These are phyloP conservation scores for Xylaria telfairii DNA, from an alignment of 495 filamentous ascomycete species.

Conservation along the genomic window DNA sequence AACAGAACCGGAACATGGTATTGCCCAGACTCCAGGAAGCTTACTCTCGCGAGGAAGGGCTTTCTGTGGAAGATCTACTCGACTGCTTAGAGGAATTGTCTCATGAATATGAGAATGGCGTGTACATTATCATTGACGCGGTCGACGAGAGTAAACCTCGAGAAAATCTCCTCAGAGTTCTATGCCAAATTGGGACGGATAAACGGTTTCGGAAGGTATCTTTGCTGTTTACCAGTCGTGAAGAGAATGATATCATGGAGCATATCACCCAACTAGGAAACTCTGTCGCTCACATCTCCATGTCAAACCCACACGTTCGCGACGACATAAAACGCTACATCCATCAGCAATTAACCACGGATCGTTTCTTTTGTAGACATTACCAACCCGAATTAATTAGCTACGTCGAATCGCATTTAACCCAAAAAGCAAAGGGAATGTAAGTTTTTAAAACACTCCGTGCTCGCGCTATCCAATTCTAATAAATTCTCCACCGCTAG, in stretches of 20 bases:
- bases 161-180: constrained; percentile 30
- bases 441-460: constrained; percentile 29
- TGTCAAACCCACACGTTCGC: constrained; percentile 43
- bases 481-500: constrained; percentile 27
- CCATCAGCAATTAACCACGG: constrained; percentile 26
- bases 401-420: constrained; percentile 38
- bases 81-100: constrained; percentile 18
- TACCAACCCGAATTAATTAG: constrained; percentile 24
- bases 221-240: constrained; percentile 49
- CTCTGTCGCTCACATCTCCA: constrained; percentile 36
- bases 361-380: constrained; percentile 35
- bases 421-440: constrained; percentile 48
- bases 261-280: constrained; percentile 28
- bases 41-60: constrained; percentile 14
- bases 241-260: constrained; percentile 46
- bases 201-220: constrained; percentile 43
- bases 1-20: constrained; percentile 30
- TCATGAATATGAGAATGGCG: constrained; percentile 4
- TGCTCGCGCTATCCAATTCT: background rate
- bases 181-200: constrained; percentile 37
- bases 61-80: constrained; percentile 21
- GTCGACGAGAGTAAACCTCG: constrained; percentile 40
- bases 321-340: constrained; percentile 45
- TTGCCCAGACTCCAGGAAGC: constrained; percentile 23
- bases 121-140: constrained; percentile 44